phyloP scores from a whole-genome alignment of 345 rosid species.

The Ceriops tagal region DNA sequence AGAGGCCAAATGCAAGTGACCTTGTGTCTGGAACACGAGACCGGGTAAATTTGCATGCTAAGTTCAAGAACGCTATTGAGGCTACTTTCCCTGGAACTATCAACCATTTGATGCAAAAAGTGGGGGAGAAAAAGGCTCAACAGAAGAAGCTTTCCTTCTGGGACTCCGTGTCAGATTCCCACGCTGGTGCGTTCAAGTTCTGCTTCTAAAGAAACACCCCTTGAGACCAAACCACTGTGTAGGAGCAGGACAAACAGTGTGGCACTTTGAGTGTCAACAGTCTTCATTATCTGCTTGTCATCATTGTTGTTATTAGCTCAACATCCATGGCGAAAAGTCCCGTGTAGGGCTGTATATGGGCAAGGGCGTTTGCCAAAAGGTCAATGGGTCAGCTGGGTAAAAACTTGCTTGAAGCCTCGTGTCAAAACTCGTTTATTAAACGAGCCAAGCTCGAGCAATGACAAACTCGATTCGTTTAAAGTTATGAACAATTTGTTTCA shows the following conservation, averaged over 20 bases:
- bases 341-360: too few species aligned
- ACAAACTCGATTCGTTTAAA: too few species aligned
- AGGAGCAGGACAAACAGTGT: not conserved
- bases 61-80: conserved; percentile 70
- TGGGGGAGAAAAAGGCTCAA: conserved; percentile 47
- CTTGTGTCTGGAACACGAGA: conserved; percentile 89
- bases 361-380: too few species aligned
- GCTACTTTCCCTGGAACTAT: conserved; percentile 58
- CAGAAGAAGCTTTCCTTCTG: conserved; percentile 68
- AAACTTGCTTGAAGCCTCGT: too few species aligned
- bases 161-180: conserved; percentile 70
- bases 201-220: conserved; percentile 37
- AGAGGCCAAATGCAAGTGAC: conserved; percentile 74
- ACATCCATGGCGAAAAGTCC: not conserved
- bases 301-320: not conserved
- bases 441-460: too few species aligned
- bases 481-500: too few species aligned
- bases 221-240: not conserved
- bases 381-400: too few species aligned
- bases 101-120: conserved; percentile 45
- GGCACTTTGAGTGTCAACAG: not conserved
- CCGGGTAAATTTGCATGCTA: conserved; percentile 67
- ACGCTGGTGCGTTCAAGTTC: conserved; percentile 77
- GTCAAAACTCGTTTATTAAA: too few species aligned
- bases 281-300: not conserved